Evolutionary conservation across 176 grass and related monocot species (phyloP), one percentile per base, ranked within the genome.

Genomic region (Ensete ventricosum): DNA sequence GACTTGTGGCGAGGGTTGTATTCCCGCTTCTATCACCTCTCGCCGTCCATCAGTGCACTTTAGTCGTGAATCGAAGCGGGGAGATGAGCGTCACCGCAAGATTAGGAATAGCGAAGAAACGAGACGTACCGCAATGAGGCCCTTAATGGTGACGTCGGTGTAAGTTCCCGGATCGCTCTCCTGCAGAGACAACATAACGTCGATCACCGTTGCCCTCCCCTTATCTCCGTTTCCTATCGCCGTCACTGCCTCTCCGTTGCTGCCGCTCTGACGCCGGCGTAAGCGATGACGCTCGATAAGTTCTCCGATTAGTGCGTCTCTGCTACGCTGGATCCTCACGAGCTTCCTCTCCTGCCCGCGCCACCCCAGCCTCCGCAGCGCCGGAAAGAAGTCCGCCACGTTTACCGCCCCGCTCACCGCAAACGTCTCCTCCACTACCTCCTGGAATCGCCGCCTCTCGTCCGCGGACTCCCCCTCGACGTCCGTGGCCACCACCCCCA

Each of bases 81-180:
- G 55, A n/a, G 11, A 58, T 25, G 24, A 25, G 0, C 8, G 0
- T 9, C 1, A 58, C 55, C 55, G 19, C 14, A n/a, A 14, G 9
- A 3, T 17, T 12, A 59, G 13, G 2, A 17, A 59, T 12, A 12
- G 1, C n/a, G n/a, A 60, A 79, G 43, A 69, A 9, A 50, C 55
- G 9, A 53, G 9, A 70, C 65, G 20, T 66, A 78, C 81, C 21
- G 22, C 25, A 62, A 52, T 57, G 1, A 78, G 49, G 60, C 72
- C 71, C 69, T 54, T 75, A 6, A 83, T 64, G 6, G 53, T 9
- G 25, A 64, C 49, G 29, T 73, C 81, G 34, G 54, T 78, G 66
- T 78, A 83, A 49, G 62, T 58, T 58, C 73, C 67, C 21, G 81
- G 67, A 66, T 83, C 75, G 14, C 48, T 29, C 53, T 78, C 50